Conservation (phyloP, 768 basidiomycete genomes). For the Tricholoma matsutake region DNA sequence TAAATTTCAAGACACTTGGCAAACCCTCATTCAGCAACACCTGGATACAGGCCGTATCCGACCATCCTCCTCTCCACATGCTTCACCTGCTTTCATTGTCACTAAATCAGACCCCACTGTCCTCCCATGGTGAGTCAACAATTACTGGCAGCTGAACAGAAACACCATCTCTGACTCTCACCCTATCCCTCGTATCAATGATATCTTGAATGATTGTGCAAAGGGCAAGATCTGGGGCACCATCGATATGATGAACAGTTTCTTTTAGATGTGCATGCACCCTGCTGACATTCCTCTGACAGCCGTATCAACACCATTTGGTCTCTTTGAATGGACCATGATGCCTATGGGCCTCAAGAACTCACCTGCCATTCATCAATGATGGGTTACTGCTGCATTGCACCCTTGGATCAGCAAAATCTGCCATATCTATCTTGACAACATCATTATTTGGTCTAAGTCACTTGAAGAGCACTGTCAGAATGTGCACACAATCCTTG, state of each 20-base stretch:
- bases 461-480: conserved; percentile 28
- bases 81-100: conserved; percentile 4
- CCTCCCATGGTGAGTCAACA: conserved; percentile 33
- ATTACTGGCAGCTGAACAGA: conserved; percentile 30
- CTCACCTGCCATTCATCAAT: conserved; percentile 29
- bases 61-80: too few relatives aligned
- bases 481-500: conserved; percentile 24
- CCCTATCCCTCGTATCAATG: conserved; percentile 15
- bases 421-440: conserved; percentile 23
- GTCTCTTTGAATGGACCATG: conserved; percentile 30
- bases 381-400: conserved; percentile 23
- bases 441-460: conserved; percentile 40
- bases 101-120: conserved; percentile 27
- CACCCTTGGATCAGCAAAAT: conserved; percentile 33
- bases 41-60: too few relatives aligned
- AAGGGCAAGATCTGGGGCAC: too few relatives aligned
- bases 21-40: too few relatives aligned
- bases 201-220: too few relatives aligned
- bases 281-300: conserved; percentile 27
- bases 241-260: conserved; percentile 21
- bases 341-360: conserved; percentile 22
- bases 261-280: conserved; percentile 32
- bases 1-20: too few relatives aligned
- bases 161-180: conserved; percentile 27
- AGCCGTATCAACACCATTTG: conserved; percentile 32